A percentile compares a stretch with the other conserved stretches of the same genome.
phyloP scores from a whole-genome alignment of 441 rosid species.

The Breynia disticha region DNA sequence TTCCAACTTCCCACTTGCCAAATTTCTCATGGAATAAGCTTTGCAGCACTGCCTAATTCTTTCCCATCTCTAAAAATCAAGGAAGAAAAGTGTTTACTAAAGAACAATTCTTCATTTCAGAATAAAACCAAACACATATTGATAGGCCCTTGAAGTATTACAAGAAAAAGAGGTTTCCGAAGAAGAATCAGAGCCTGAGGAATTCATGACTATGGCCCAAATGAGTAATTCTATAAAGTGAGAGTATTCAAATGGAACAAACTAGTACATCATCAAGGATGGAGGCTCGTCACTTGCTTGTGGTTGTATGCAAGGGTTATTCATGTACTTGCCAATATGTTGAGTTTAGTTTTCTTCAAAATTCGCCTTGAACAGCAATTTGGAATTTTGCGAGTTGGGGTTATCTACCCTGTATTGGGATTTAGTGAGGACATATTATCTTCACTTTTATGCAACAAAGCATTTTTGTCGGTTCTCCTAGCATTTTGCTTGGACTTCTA shows the following conservation, averaged over 20 bases:
- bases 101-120: too few relatives aligned
- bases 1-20: too few relatives aligned
- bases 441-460: constrained; percentile 44
- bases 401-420: constrained; percentile 62
- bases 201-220: too few relatives aligned
- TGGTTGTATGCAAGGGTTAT: constrained; percentile 87
- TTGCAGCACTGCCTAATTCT: too few relatives aligned
- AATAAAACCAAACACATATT: too few relatives aligned
- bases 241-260: constrained; percentile 71
- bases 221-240: constrained; percentile 62
- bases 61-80: too few relatives aligned
- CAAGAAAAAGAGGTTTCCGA: too few relatives aligned
- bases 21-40: too few relatives aligned
- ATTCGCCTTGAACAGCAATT: constrained; percentile 82
- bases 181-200: too few relatives aligned
- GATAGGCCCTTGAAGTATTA: too few relatives aligned
- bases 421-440: constrained; percentile 70
- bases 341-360: constrained; percentile 60
- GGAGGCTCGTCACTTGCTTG: constrained; percentile 72
- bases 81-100: too few relatives aligned
- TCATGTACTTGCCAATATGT: constrained; percentile 70
- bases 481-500: constrained; percentile 90
- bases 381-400: constrained; percentile 67
- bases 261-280: constrained; percentile 64
- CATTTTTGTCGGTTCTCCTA: constrained; percentile 93